phyloP scores from a whole-genome alignment of 805 yeast genomes.

The Cyberlindnera sargentensis region DNA sequence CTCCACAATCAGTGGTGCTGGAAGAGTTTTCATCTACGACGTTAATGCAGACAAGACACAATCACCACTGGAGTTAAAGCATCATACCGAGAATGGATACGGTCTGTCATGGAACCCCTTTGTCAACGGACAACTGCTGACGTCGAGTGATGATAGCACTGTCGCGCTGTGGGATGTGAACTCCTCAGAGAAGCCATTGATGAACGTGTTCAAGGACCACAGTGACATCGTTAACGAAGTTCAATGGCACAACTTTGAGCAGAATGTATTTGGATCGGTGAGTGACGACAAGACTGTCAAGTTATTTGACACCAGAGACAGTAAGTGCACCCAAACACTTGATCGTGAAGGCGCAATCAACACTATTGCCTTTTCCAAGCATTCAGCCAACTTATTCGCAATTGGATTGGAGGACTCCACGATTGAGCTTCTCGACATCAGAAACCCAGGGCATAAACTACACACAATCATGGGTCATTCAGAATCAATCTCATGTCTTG shows the following conservation, averaged over 20 bases:
- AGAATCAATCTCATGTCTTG: conserved; percentile 60
- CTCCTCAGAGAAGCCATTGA: conserved; percentile 19
- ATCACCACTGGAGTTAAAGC: conserved; percentile 29
- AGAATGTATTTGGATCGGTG: conserved; percentile 55
- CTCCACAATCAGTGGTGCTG: conserved; percentile 64
- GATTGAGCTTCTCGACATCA: conserved; percentile 56
- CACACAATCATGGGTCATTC: conserved; percentile 81
- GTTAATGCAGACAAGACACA: conserved; percentile 23
- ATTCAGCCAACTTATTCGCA: conserved; percentile 53
- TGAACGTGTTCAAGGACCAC: conserved; percentile 32
- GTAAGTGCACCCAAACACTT: conserved; percentile 22
- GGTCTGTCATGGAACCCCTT: conserved; percentile 63
- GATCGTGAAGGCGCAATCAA: conserved; percentile 40
- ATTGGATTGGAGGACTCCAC: conserved; percentile 66
- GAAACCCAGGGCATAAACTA: conserved; percentile 40
- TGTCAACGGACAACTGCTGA: conserved; percentile 42
- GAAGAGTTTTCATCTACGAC: conserved; percentile 50
- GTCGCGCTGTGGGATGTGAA: conserved; percentile 55
- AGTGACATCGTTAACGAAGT: conserved; percentile 66
- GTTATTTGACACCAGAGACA: conserved; percentile 42
- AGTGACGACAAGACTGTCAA: conserved; percentile 59
- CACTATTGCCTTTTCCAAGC: conserved; percentile 57
- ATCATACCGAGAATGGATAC: conserved; percentile 64
- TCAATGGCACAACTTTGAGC: conserved; percentile 55
- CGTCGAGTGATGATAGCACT: conserved; percentile 61